Conservation (phyloP, 441 rosid species). For the Pelargonium citronellum region DNA sequence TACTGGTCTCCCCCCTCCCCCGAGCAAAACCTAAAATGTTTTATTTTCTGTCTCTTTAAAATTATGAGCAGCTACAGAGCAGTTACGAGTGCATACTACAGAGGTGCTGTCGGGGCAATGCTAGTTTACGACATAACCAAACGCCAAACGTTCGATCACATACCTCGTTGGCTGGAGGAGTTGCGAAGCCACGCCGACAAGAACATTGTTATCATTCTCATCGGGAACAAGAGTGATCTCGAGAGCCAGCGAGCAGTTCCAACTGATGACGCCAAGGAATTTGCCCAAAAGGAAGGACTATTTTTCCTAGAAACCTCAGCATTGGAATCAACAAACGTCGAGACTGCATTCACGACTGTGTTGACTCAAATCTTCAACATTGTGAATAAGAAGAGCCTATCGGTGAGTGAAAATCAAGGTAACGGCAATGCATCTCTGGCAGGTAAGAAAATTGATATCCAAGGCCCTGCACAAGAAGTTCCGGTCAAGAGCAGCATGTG, state of each 20-base stretch:
- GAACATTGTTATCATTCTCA: slow-evolving; percentile 48
- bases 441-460: slow-evolving; percentile 42
- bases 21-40: too few species aligned
- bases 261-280: slow-evolving; percentile 53
- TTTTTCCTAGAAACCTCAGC: slow-evolving; percentile 61
- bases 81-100: slow-evolving; percentile 58
- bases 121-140: slow-evolving; percentile 52
- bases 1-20: too few species aligned
- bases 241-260: slow-evolving; percentile 44
- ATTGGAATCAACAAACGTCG: slow-evolving; percentile 49
- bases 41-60: too few species aligned
- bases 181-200: slow-evolving; percentile 52
- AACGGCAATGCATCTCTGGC: slow-evolving; percentile 45
- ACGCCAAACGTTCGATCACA: slow-evolving; percentile 49
- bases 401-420: slow-evolving; percentile 42
- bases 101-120: slow-evolving; percentile 64
- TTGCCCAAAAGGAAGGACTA: slow-evolving; percentile 43
- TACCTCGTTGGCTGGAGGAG: slow-evolving; percentile 50
- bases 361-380: slow-evolving; percentile 47
- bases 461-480: slow-evolving; percentile 35
- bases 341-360: slow-evolving; percentile 43
- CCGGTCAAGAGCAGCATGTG: slow-evolving; percentile 32
- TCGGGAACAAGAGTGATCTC: slow-evolving; percentile 54
- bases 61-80: slow-evolving; percentile 40
- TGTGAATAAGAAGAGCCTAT: slow-evolving; percentile 40